Percentiles rank a stretch among this genome's conserved stretches.
phyloP scores from a whole-genome alignment of 768 basidiomycete species.

The Leucosporidium creatinivorum region DNA sequence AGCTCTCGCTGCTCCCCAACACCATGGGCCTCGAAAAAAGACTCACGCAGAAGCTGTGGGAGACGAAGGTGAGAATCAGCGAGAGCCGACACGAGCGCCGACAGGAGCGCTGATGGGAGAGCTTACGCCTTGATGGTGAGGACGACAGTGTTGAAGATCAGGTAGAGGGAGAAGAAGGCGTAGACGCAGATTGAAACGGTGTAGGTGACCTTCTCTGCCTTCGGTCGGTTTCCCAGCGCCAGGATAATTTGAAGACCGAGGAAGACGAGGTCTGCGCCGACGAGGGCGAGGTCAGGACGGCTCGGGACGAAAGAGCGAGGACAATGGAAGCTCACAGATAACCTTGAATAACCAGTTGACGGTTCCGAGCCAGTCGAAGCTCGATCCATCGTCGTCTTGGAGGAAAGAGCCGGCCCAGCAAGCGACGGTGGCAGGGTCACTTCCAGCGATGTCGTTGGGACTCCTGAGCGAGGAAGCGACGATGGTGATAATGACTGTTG shows the following conservation, averaged over 20 bases:
- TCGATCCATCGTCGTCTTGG: conserved; percentile 18
- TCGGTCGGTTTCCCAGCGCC: conserved; percentile 73
- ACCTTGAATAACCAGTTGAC: conserved; percentile 36
- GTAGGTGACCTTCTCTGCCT: conserved; percentile 73
- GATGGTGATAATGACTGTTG: conserved; percentile 22
- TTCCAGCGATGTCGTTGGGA: conserved; percentile 31
- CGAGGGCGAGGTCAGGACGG: background rate
- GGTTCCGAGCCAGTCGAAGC: conserved; percentile 31
- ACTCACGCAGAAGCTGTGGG: background rate
- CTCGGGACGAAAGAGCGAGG: background rate
- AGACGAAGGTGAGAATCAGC: background rate
- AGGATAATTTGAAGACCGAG: conserved; percentile 72
- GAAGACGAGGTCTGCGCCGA: conserved; percentile 23
- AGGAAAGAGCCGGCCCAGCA: conserved; percentile 36
- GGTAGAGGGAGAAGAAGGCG: conserved; percentile 71
- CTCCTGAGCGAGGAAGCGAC: conserved; percentile 28
- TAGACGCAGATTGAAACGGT: conserved; percentile 57
- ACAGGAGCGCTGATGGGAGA: background rate
- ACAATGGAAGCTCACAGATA: conserved; percentile 17
- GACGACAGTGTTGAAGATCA: conserved; percentile 54
- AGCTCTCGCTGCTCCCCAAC: background rate
- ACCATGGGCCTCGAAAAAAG: too few species aligned
- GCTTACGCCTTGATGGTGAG: conserved; percentile 61
- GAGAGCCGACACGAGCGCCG: background rate
- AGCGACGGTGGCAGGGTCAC: conserved; percentile 13